Percentiles rank a stretch among this genome's conserved stretches.
Evolutionary conservation across 1,284 basidiomycete genomes (phyloP).

Genomic region (Cystobasidiaceae sp.): DNA sequence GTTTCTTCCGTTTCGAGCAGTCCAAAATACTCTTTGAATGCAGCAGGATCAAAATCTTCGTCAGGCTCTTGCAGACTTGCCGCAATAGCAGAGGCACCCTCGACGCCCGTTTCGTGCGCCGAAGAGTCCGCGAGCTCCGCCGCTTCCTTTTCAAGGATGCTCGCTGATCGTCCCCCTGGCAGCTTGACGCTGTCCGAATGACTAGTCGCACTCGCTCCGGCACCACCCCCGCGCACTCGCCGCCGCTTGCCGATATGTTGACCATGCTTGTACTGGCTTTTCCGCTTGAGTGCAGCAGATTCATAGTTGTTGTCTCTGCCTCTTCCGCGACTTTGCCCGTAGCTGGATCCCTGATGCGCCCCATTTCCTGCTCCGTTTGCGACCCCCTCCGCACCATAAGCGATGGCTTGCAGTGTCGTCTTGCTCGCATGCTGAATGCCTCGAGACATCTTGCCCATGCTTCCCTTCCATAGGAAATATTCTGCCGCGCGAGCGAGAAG

Average conservation of each 20-base stretch:
- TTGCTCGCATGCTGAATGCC: slow-evolving; percentile 32
- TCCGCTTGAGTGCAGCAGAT: slow-evolving; percentile 64
- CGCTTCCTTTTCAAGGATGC: slow-evolving; percentile 48
- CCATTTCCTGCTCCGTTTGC: background rate
- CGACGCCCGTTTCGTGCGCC: background rate
- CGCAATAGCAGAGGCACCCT: background rate
- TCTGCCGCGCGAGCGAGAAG: slow-evolving; percentile 35
- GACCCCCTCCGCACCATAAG: slow-evolving; percentile 4
- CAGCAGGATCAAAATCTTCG: slow-evolving; percentile 42
- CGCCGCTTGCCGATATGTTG: slow-evolving; percentile 47
- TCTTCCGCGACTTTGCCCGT: background rate
- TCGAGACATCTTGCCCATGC: slow-evolving; percentile 49
- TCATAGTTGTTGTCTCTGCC: slow-evolving; percentile 4
- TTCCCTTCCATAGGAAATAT: slow-evolving; percentile 78
- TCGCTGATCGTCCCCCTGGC: slow-evolving; percentile 47
- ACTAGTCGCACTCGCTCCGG: slow-evolving; percentile 28
- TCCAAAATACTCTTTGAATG: slow-evolving; percentile 77
- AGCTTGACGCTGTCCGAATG: slow-evolving; percentile 49
- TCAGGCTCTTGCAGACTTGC: slow-evolving; percentile 14
- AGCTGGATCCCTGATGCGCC: background rate
- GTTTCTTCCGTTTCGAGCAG: slow-evolving; percentile 72
- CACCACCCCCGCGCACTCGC: slow-evolving; percentile 45
- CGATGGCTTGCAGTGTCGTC: background rate
- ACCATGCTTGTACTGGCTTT: slow-evolving; percentile 56
- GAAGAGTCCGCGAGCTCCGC: slow-evolving; percentile 51